A percentile compares a stretch with the other conserved stretches of the same genome.
These are phyloP conservation scores for Diaporthe humulicola DNA, from an alignment of 2,329 filamentous ascomycete species.

Conservation along the genomic window DNA sequence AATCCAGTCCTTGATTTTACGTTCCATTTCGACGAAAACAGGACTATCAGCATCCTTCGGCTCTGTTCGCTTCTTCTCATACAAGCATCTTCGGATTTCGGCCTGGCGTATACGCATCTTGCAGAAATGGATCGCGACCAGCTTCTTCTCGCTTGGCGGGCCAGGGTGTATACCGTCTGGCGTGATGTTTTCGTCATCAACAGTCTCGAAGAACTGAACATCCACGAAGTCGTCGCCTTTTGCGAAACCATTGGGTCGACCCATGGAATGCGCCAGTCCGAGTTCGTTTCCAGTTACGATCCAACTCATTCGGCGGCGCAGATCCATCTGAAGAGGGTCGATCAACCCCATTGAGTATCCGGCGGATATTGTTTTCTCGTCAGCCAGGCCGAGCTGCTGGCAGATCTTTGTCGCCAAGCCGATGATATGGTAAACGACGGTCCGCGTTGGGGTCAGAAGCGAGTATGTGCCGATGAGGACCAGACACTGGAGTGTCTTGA, in stretches of 20 bases:
- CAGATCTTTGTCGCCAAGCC: slow-evolving; percentile 89
- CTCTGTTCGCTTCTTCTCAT: slow-evolving; percentile 84
- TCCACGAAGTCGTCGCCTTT: slow-evolving; percentile 86
- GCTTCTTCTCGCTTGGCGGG: slow-evolving; percentile 83
- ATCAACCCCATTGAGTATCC: slow-evolving; percentile 70
- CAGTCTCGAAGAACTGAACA: slow-evolving; percentile 85
- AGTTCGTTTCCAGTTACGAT: slow-evolving; percentile 90
- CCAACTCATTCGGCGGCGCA: slow-evolving; percentile 91
- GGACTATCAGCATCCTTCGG: slow-evolving; percentile 85
- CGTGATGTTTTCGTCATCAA: slow-evolving; percentile 88
- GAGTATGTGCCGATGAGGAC: slow-evolving; percentile 92
- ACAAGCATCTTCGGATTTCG: slow-evolving; percentile 87
- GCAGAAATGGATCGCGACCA: slow-evolving; percentile 92
- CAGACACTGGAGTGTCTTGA: slow-evolving; percentile 91
- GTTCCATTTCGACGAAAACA: slow-evolving; percentile 87
- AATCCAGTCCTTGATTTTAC: slow-evolving; percentile 84
- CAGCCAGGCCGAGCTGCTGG: slow-evolving; percentile 88
- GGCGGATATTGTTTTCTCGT: slow-evolving; percentile 86
- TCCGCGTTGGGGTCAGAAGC: slow-evolving; percentile 89
- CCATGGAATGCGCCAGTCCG: slow-evolving; percentile 88
- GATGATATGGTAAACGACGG: slow-evolving; percentile 92
- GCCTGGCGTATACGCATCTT: slow-evolving; percentile 90
- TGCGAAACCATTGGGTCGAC: slow-evolving; percentile 87
- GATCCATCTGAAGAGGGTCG: slow-evolving; percentile 84
- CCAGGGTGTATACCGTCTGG: slow-evolving; percentile 79